Percentiles rank a stretch among this genome's conserved stretches.
phyloP scores from a whole-genome alignment of 345 rosid species.

The Hibiscus tridactylites region DNA sequence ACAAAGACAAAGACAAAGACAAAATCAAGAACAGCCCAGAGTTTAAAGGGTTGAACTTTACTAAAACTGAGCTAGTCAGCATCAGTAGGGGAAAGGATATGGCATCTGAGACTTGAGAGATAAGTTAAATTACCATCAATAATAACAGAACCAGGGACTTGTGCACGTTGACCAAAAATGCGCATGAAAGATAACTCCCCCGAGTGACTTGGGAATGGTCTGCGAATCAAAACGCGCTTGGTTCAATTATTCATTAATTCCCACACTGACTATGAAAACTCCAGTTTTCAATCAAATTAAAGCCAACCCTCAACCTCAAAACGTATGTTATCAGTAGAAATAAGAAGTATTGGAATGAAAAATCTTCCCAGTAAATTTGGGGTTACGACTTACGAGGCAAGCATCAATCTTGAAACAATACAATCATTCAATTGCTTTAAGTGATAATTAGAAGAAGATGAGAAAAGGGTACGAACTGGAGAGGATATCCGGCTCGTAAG shows the following conservation, averaged over 20 bases:
- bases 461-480: conserved; percentile 32
- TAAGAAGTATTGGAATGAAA: too few species aligned
- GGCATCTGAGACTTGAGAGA: neutral
- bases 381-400: neutral
- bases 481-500: conserved; percentile 58
- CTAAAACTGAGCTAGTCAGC: neutral
- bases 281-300: too few species aligned
- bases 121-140: conserved; percentile 57
- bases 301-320: too few species aligned
- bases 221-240: conserved; percentile 17
- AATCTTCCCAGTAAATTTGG: neutral
- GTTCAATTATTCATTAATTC: neutral
- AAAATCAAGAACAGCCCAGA: neutral
- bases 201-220: conserved; percentile 28
- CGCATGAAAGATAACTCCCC: conserved; percentile 55
- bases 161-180: conserved; percentile 54
- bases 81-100: neutral
- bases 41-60: neutral
- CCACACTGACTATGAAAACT: neutral
- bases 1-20: neutral
- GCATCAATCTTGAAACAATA: neutral
- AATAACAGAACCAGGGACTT: conserved; percentile 59
- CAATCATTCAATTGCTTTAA: neutral
- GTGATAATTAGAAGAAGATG: neutral
- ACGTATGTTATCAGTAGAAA: too few species aligned